phyloP scores from a whole-genome alignment of 2,329 filamentous ascomycete species.

The Alternaria brassicicola region DNA sequence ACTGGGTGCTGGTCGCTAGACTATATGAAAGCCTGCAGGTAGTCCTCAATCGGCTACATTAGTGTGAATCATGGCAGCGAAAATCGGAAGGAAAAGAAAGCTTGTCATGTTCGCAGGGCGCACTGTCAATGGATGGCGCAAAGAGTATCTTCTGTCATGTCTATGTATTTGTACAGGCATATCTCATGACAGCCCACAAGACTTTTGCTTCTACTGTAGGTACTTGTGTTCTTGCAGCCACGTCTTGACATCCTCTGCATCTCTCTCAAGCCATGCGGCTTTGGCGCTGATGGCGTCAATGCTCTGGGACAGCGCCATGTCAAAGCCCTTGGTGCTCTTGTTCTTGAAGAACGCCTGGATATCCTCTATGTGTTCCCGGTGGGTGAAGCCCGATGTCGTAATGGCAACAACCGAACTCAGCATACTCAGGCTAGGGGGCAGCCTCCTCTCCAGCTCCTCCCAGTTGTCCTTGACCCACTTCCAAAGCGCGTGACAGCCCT shows the following conservation, averaged over 20 bases:
- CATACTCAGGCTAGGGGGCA: conserved; percentile 87
- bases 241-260: conserved; percentile 74
- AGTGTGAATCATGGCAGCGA: no score
- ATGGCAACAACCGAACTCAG: conserved; percentile 83
- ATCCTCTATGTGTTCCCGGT: conserved; percentile 72
- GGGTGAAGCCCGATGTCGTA: conserved; percentile 80
- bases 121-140: not conserved
- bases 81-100: not conserved
- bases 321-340: conserved; percentile 86
- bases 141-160: not conserved
- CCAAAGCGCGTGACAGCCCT: conserved; percentile 82
- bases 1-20: not conserved
- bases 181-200: not conserved
- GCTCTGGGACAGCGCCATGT: conserved; percentile 88
- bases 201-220: conserved; percentile 41
- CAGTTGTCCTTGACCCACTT: conserved; percentile 85
- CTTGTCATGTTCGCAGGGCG: not conserved
- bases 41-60: no score
- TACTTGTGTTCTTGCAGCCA: conserved; percentile 74
- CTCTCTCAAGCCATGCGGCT: conserved; percentile 78
- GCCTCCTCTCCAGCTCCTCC: conserved; percentile 78
- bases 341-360: conserved; percentile 81
- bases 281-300: conserved; percentile 85
- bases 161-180: not conserved
- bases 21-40: not conserved